Evolutionary conservation across 2,329 filamentous ascomycete species (phyloP).

Genomic region (Teratosphaeria viscida): DNA sequence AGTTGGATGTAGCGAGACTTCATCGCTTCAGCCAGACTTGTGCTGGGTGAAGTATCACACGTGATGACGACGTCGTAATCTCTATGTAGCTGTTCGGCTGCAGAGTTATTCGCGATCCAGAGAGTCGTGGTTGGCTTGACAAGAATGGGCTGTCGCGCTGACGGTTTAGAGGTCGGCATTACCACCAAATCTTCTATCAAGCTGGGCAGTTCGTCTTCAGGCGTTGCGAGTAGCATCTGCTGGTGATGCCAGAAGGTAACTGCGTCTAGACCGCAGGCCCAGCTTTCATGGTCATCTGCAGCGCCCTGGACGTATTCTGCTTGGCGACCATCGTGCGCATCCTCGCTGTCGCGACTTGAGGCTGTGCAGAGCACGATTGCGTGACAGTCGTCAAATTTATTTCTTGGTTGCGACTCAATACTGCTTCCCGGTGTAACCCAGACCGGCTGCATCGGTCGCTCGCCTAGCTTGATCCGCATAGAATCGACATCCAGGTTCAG

Average conservation of each 20-base stretch:
- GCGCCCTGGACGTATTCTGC: conserved; percentile 86
- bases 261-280: conserved; percentile 73
- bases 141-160: conserved; percentile 23
- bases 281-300: conserved; percentile 89
- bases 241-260: conserved; percentile 67
- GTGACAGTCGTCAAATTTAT: conserved; percentile 44
- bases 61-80: not conserved
- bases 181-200: conserved; percentile 31
- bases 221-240: conserved; percentile 47
- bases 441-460: conserved; percentile 62
- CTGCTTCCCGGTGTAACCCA: conserved; percentile 66
- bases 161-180: not conserved
- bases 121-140: conserved; percentile 33
- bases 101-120: conserved; percentile 29
- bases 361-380: conserved; percentile 79
- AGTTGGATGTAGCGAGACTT: conserved; percentile 46
- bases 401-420: conserved; percentile 23
- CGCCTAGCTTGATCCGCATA: conserved; percentile 45
- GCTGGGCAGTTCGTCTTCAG: conserved; percentile 53
- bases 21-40: conserved; percentile 14
- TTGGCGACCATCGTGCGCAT: conserved; percentile 46
- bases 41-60: conserved; percentile 26
- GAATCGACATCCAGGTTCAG: conserved; percentile 51
- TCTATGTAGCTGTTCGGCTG: conserved; percentile 17
- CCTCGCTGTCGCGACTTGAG: conserved; percentile 62